These are phyloP conservation scores for Lactarius hatsudake DNA, from an alignment of 768 basidiomycete species.

Conservation along the genomic window DNA sequence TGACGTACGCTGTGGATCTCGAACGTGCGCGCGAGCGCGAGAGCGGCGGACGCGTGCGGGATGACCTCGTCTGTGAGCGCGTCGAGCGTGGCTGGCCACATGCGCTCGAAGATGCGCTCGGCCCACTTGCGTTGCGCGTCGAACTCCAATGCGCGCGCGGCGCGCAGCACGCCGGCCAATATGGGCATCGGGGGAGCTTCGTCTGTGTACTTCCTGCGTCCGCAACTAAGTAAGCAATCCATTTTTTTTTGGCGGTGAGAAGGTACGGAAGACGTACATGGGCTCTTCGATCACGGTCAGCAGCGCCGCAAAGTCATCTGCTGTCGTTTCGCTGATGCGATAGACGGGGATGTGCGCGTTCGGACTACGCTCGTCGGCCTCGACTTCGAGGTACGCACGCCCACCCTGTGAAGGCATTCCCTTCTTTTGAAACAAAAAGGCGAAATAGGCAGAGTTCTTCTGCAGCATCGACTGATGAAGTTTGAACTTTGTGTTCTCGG, in stretches of 20 bases:
- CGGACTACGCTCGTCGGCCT: background rate
- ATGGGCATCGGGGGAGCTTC: constrained; percentile 32
- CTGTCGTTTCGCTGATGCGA: constrained; percentile 30
- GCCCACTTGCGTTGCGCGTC: constrained; percentile 33
- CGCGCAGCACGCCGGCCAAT: constrained; percentile 38
- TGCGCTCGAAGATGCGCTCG: constrained; percentile 32
- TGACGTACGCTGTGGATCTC: constrained; percentile 33
- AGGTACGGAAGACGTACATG: constrained; percentile 31
- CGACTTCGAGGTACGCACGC: constrained; percentile 8
- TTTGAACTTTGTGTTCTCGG: constrained; percentile 37
- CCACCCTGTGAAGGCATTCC: background rate
- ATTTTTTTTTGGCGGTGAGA: background rate
- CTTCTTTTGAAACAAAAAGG: constrained; percentile 27
- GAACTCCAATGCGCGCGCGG: constrained; percentile 37
- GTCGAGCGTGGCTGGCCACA: constrained; percentile 34
- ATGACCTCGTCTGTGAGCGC: constrained; percentile 24
- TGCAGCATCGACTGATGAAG: constrained; percentile 39
- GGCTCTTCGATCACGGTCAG: constrained; percentile 36
- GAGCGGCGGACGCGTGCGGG: constrained; percentile 34
- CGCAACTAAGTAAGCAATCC: background rate
- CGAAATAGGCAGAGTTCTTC: constrained; percentile 37
- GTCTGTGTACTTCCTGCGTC: constrained; percentile 31
- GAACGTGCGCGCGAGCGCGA: constrained; percentile 35
- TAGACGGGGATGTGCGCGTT: constrained; percentile 27
- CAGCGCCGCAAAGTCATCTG: constrained; percentile 37